Conservation (phyloP, 2,329 filamentous ascomycete genomes). For the Phyllosticta citrichinensis region DNA sequence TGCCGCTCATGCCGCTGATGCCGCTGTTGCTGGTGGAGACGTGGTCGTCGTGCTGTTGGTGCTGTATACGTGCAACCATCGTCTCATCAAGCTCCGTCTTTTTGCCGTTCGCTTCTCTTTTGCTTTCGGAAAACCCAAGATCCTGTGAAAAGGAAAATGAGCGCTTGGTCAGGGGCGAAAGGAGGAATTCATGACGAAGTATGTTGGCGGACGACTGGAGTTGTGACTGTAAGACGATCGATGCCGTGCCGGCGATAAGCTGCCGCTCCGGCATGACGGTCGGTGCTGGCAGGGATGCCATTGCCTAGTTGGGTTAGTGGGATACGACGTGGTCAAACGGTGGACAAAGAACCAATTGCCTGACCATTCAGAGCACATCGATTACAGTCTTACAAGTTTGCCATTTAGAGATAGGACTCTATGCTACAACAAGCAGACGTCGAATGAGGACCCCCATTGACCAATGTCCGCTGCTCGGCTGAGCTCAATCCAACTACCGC, state of each 20-base stretch:
- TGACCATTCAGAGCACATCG: background rate
- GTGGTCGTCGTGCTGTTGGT: background rate
- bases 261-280: background rate
- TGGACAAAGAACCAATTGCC: background rate
- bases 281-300: background rate
- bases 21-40: background rate
- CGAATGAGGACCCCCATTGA: too few species aligned
- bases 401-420: background rate
- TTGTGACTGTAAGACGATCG: background rate
- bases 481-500: background rate
- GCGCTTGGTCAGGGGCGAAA: background rate
- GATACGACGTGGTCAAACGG: background rate
- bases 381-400: background rate
- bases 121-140: background rate
- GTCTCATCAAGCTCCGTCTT: background rate
- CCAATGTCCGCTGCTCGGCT: background rate
- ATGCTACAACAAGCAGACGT: background rate
- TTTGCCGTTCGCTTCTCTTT: background rate
- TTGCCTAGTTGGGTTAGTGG: background rate
- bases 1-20: background rate
- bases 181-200: background rate
- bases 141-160: rapidly evolving
- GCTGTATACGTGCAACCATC: background rate
- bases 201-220: background rate
- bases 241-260: background rate